phyloP scores from a whole-genome alignment of 2,329 filamentous ascomycete species.

The Calonectria honghensis region DNA sequence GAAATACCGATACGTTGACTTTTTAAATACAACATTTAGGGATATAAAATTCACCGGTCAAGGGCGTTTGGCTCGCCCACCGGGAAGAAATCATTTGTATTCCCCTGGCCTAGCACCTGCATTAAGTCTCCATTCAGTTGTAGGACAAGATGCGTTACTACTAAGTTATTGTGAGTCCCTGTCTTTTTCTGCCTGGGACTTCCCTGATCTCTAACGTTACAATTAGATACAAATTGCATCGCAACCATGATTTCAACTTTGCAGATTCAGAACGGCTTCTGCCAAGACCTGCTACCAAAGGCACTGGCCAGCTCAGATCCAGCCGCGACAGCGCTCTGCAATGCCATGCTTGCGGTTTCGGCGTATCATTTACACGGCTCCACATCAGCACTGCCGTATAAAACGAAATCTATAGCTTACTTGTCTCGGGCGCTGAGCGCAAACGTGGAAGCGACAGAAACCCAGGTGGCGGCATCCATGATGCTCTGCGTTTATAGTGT shows the following conservation, averaged over 20 bases:
- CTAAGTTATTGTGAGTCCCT: constrained; percentile 49
- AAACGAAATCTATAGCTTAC: constrained; percentile 63
- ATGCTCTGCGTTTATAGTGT: constrained; percentile 71
- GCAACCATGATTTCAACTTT: constrained; percentile 69
- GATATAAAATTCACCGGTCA: constrained; percentile 53
- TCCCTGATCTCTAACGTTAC: no score
- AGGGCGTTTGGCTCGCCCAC: neutral
- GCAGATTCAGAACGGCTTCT: constrained; percentile 68
- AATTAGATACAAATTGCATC: constrained; percentile 62
- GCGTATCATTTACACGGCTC: constrained; percentile 64
- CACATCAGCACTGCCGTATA: constrained; percentile 64
- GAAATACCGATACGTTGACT: constrained; percentile 59
- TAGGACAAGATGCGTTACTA: constrained; percentile 41
- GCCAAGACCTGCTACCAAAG: constrained; percentile 67
- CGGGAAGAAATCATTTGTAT: constrained; percentile 7
- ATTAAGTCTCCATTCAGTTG: constrained; percentile 40
- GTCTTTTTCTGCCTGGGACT: no score
- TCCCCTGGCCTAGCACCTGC: constrained; percentile 23
- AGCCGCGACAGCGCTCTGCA: constrained; percentile 62
- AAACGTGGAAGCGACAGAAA: constrained; percentile 55
- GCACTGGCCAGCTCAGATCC: constrained; percentile 60
- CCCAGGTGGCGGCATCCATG: constrained; percentile 68
- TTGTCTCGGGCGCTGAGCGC: constrained; percentile 61
- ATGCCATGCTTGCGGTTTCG: constrained; percentile 67
- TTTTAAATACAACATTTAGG: constrained; percentile 63